Evolutionary conservation across 208 protist species (phyloP).

Genomic region (Leptomonas pyrrhocoris): DNA sequence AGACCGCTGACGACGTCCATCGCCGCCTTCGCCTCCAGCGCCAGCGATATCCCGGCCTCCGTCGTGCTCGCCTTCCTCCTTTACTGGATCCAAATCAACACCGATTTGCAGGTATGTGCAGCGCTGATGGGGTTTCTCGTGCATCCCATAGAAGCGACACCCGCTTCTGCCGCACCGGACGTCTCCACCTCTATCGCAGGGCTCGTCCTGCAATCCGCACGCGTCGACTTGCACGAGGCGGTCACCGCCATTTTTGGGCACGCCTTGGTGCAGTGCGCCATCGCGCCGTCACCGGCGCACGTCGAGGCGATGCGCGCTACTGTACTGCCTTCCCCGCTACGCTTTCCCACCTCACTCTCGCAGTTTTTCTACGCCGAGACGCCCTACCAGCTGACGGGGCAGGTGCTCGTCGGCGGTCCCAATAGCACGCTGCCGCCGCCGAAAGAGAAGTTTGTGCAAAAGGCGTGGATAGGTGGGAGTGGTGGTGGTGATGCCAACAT

Average conservation of each 20-base stretch:
- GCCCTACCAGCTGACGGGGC: constrained; percentile 33
- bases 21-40: too few species aligned
- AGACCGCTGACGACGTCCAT: too few species aligned
- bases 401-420: constrained; percentile 25
- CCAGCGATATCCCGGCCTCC: constrained; percentile 13
- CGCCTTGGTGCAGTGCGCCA: constrained; percentile 14
- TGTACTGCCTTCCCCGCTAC: not conserved
- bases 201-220: constrained; percentile 31
- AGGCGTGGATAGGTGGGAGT: constrained; percentile 9
- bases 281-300: not conserved
- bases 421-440: constrained; percentile 15
- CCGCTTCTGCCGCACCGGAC: not conserved
- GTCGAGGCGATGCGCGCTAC: not conserved
- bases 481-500: not conserved
- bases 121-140: constrained; percentile 27
- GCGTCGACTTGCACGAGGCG: constrained; percentile 32
- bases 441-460: constrained; percentile 25
- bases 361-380: constrained; percentile 35
- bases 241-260: constrained; percentile 26
- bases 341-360: constrained; percentile 20
- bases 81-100: constrained; percentile 35
- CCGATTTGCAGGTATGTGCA: constrained; percentile 17
- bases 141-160: constrained; percentile 6
- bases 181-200: constrained; percentile 6
- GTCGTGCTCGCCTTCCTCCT: constrained; percentile 30